Conservation (phyloP, 768 basidiomycete genomes). For the Phanerodontia chrysosporium region DNA sequence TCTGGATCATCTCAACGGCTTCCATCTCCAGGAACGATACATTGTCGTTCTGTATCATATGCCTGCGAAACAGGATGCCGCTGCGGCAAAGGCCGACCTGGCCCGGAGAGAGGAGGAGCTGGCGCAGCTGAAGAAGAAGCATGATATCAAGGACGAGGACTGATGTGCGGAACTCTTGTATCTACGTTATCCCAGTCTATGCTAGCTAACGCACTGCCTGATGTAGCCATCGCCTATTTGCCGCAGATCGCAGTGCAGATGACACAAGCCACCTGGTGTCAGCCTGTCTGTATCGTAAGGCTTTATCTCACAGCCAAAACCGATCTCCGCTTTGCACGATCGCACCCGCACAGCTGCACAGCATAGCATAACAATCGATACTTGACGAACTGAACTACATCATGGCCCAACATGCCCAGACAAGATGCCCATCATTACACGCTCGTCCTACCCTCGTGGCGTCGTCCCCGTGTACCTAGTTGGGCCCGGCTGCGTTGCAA, state of each 20-base stretch:
- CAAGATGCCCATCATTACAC: neutral
- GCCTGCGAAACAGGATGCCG: conserved; percentile 94
- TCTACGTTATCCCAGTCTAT: neutral
- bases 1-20: conserved; percentile 93
- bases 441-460: neutral
- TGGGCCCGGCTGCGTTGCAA: conserved; percentile 28
- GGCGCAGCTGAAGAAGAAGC: conserved; percentile 78
- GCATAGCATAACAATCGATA: neutral
- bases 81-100: conserved; percentile 88
- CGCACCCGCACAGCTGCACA: neutral
- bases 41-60: conserved; percentile 98
- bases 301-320: neutral
- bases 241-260: neutral
- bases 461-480: neutral
- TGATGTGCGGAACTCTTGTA: conserved; percentile 27
- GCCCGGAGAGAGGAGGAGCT: conserved; percentile 90
- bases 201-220: neutral
- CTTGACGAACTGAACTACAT: neutral
- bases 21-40: conserved; percentile 96
- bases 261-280: neutral
- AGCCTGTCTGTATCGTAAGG: neutral
- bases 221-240: neutral
- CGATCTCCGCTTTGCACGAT: neutral
- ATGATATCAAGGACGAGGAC: conserved; percentile 72
- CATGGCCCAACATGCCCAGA: neutral